Base-by-base conservation (phyloP, 1,139 yeast genomes). In the Pichia terricola region DNA sequence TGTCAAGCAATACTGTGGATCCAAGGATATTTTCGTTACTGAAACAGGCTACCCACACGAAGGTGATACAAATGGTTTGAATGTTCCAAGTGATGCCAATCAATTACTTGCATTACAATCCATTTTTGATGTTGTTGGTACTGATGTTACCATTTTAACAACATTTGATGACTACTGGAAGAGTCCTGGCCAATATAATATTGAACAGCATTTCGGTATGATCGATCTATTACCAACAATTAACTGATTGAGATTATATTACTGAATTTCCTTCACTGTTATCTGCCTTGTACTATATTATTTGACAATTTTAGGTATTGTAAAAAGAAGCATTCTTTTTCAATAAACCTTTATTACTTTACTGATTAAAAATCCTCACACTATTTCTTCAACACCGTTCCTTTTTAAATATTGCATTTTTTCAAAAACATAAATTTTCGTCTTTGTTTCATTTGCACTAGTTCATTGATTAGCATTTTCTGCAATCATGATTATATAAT, bases 1-100 rank as follows among this genome's bases (percentile, higher is more conserved):
- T 47, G 79, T 78, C 27, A 67, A 72, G 53, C 65, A 64, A 25
- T 65, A 71, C 38, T 79, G 89, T 63, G 52, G 52, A n/a, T 70
- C 72, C 34, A 58, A 64, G 50, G 68, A 68, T 46, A 71, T 75
- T 28, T 68, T 72, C 34, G 75, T 81, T 43, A 81, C 94, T 16
- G 96, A 88, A 65, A 86, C 96, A 4, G 96, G 96, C 35, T 88
- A 85, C 62, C 96, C 96, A 51, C 77, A 81, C 52, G 66, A 70
- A 38, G 96, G 96, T 53, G 61, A 62, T 47, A 66, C 70, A 45
- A 79, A 85, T 58, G 96, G 96, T 45, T 65, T 65, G 41, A 84
- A 88, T 55, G 75, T 78, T 32, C 96, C 96, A 45, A 64, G 79
- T 34, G 59, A 65, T 3, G 83, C 61, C 7, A 87, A 87, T 65